Conservation (phyloP, 164 flowering plant genomes). For the Tinospora cordifolia region DNA sequence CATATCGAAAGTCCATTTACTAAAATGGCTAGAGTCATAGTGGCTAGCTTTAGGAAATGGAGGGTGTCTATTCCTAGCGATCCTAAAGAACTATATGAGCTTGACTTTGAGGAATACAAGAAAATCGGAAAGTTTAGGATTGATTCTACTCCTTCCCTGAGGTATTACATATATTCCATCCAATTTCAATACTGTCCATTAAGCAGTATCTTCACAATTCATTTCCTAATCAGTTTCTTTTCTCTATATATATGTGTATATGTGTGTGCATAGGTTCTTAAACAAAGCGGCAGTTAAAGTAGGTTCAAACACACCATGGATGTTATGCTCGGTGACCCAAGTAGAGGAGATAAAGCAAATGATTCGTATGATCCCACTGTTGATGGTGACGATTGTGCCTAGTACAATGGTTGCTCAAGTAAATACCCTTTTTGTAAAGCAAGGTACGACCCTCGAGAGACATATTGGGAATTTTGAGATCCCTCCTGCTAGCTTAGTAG, state of each 20-base stretch:
- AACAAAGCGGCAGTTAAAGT: conserved; percentile 15
- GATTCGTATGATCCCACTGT: conserved; percentile 8
- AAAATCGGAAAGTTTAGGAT: conserved; percentile 9
- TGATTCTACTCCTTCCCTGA: neutral
- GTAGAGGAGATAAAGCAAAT: conserved; percentile 16
- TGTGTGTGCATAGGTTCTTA: neutral
- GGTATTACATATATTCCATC: conserved; percentile 1
- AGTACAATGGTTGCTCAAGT: conserved; percentile 9
- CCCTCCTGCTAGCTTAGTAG: neutral
- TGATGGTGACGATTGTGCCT: neutral
- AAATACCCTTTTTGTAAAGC: conserved; percentile 11
- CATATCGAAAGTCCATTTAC: conserved; percentile 7
- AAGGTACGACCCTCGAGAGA: neutral
- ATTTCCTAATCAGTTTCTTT: no score
- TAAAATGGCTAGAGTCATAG: conserved; percentile 10
- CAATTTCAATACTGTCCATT: no score
- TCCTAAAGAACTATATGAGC: conserved; percentile 8
- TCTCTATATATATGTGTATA: no score
- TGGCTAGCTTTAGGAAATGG: conserved; percentile 8
- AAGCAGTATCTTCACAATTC: no score
- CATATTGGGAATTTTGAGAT: neutral
- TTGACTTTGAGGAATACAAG: conserved; percentile 8
- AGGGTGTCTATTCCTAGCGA: conserved; percentile 1
- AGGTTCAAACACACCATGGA: conserved; percentile 3
- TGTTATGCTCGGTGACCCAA: conserved; percentile 10